Base-by-base conservation (phyloP, 306 rosid species). In the Prunus mume region DNA sequence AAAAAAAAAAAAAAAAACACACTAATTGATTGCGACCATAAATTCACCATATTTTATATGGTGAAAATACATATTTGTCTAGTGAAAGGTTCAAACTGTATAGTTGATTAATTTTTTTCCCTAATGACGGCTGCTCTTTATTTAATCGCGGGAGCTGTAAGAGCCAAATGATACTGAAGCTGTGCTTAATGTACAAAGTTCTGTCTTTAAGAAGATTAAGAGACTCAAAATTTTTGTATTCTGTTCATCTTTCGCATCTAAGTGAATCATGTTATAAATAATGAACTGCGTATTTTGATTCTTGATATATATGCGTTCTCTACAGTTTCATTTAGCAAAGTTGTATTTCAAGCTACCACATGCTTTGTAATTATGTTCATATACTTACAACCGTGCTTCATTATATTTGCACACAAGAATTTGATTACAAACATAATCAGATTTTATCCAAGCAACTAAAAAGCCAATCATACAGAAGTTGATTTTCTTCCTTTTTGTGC, bases 401-500 rank as follows among this genome's bases (percentile, higher is more conserved):
- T 47, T n/a, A 49, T 19, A 9, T 11, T 17, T 27, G 66, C 55
- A 57, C 14, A 50, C 27, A 19, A 28, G 24, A 60, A 38, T 38
- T 38, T 38, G 9, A 38, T 38, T 38, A 6, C 43, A 38, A 38
- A 38, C 43, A 38, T 38, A 38, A 30, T 62, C 57, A 65, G 62
- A 61, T n/a, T 62, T 61, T 9, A 8, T 30, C 3, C 19, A 1
- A 57, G 15, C 67, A 17, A n/a, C 51, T 20, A 22, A 6, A 22
- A 70, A 78, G 43, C 12, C 2, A 54, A 3, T 73, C 62, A 27
- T 49, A 43, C 32, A 51, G 12, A 52, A 72, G 13, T 60, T 49
- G 52, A 12, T 22, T 65, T 68, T 68, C 32, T 68, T 55, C 45
- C 63, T 67, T 79, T 66, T 1, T 72, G 76, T 69, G 55, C 54